Evolutionary conservation across 768 basidiomycete genomes (phyloP).

Genomic region (Phanerochaete carnosa): DNA sequence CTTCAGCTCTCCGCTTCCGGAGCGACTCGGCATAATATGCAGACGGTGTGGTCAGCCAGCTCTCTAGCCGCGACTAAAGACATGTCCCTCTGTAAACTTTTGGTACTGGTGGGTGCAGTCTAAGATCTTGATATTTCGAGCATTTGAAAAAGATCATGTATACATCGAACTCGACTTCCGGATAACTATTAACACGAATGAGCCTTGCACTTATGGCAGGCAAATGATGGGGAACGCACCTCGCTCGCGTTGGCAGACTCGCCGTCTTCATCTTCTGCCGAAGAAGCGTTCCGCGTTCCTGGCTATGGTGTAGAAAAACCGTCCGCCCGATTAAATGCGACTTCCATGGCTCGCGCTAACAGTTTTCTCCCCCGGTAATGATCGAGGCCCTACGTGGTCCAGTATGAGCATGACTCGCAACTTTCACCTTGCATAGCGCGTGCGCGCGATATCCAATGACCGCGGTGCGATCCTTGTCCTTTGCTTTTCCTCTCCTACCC

Average conservation of each 20-base stretch:
- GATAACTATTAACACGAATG: conserved; percentile 30
- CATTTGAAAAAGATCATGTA: conserved; percentile 33
- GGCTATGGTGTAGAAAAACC: neutral
- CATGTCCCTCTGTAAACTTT: conserved; percentile 44
- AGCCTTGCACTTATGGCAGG: neutral
- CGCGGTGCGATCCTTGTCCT: conserved; percentile 2
- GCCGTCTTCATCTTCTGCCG: too few species aligned
- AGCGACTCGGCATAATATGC: neutral
- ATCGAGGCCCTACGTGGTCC: neutral
- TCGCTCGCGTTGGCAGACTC: too few species aligned
- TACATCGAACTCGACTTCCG: conserved; percentile 34
- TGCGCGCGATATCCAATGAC: neutral
- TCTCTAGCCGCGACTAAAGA: conserved; percentile 22
- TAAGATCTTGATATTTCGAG: conserved; percentile 44
- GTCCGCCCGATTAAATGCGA: neutral
- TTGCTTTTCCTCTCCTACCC: neutral
- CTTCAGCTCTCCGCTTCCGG: neutral
- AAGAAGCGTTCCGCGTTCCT: neutral
- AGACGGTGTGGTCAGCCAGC: neutral
- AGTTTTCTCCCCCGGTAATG: neutral
- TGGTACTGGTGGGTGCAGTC: conserved; percentile 45
- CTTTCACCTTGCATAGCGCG: neutral
- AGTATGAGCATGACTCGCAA: neutral
- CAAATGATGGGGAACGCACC: neutral
- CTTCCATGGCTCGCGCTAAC: neutral